These are phyloP conservation scores for Amaranthus tricolor DNA, from an alignment of 179 eudicot genomes.

Conservation along the genomic window DNA sequence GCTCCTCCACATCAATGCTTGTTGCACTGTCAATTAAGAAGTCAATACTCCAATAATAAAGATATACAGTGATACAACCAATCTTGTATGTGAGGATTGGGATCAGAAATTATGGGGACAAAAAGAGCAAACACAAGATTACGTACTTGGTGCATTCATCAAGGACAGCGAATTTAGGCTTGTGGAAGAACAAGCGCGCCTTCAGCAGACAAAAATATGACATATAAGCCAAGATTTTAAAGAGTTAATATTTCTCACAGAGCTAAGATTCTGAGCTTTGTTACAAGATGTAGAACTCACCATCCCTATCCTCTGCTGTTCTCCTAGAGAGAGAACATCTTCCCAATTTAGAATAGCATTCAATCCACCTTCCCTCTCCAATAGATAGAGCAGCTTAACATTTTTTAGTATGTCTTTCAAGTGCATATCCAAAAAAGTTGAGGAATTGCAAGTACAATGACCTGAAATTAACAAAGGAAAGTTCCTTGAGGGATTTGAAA, in stretches of 20 bases:
- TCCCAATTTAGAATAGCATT: conserved; percentile 81
- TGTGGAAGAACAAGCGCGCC: conserved; percentile 99
- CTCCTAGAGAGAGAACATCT: conserved; percentile 89
- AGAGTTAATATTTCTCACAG: background rate
- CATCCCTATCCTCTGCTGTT: conserved; percentile 95
- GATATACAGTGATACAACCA: background rate
- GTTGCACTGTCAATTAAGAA: conserved; percentile 66
- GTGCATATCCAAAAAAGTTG: conserved; percentile 51
- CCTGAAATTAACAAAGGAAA: conserved; percentile 38
- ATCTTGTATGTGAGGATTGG: background rate
- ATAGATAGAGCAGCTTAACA: conserved; percentile 69
- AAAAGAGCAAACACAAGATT: conserved; percentile 8
- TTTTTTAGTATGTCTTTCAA: conserved; percentile 66
- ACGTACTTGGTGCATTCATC: conserved; percentile 97
- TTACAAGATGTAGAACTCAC: conserved; percentile 39
- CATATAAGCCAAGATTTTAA: too few species aligned
- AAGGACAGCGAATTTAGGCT: conserved; percentile 89
- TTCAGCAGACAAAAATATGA: conserved; percentile 31
- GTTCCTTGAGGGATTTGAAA: conserved; percentile 1
- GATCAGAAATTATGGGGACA: background rate
- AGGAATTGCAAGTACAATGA: conserved; percentile 30
- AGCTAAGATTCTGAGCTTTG: background rate
- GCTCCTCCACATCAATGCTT: conserved; percentile 97
- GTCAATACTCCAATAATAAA: background rate
- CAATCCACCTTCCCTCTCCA: conserved; percentile 92